Percentiles rank a stretch among this genome's conserved stretches.
Evolutionary conservation across 345 rosid species (phyloP).

Genomic region (Cardamine resedifolia): DNA sequence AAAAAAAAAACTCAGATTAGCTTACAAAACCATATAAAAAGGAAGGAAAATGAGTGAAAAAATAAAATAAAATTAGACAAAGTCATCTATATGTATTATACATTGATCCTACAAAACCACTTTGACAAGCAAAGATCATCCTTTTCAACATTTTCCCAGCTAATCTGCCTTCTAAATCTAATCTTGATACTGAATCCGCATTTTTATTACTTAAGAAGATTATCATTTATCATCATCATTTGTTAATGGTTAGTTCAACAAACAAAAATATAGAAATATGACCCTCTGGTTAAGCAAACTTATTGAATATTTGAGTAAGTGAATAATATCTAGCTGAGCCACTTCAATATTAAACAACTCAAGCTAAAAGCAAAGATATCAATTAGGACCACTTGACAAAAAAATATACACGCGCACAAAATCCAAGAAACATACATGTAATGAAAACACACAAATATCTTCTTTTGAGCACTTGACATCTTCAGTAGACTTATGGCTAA

Average conservation of each 20-base stretch:
- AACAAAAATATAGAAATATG: not conserved
- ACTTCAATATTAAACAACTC: not conserved
- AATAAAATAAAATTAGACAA: not conserved
- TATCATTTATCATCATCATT: not conserved
- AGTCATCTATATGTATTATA: not conserved
- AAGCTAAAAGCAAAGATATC: conserved; percentile 9
- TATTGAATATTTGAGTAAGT: not conserved
- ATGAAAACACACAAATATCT: not conserved
- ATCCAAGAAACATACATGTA: conserved; percentile 10
- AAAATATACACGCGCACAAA: not conserved
- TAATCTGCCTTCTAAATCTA: conserved; percentile 12
- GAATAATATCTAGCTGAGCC: not conserved
- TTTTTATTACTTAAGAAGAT: not conserved
- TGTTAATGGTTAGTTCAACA: conserved; percentile 17
- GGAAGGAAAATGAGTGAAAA: not conserved
- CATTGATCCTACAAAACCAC: not conserved
- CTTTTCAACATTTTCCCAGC: conserved; percentile 12
- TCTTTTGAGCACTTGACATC: not conserved
- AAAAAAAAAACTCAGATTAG: not conserved
- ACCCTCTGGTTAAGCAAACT: not conserved
- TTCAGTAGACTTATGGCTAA: not conserved
- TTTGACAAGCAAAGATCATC: not conserved
- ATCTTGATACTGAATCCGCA: not conserved
- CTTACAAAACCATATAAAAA: not conserved
- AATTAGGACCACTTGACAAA: conserved; percentile 35